Evolutionary conservation across 306 rosid species (phyloP), one percentile per base, ranked within the genome.

Genomic region (Gastrolobium bilobum): DNA sequence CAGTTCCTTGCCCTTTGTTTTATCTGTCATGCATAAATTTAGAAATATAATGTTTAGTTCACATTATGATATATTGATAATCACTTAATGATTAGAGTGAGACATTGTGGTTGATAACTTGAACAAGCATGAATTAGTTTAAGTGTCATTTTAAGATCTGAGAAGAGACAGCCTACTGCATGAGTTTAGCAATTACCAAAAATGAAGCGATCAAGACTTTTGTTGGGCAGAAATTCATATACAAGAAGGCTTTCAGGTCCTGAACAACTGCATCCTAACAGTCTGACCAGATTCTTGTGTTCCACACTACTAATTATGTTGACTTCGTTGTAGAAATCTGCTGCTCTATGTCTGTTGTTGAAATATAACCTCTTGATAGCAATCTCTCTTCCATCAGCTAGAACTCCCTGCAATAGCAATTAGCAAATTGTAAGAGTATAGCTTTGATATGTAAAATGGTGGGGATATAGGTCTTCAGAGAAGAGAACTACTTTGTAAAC

Each of bases 181-280:
- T 38, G 68, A 62, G 30, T 62, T 75, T 7, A 57, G 75, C 51
- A 26, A 43, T 63, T 89, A 94, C 99, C 94, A 46, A 95, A 92
- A 82, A 95, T 84, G 90, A 88, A 95, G 60, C 85, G 85, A 58
- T 95, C 97, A 15, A 95, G 99, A 73, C 98, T 94, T 83, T 56
- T 87, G 91, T 94, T 94, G 3, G 88, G 93, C 39, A 94, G 75
- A 87, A 39, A 88, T 81, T 95, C 98, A 71, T 95, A 93, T 8
- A 95, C 93, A 20, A 95, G 98, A 39, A 93, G 90, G 82, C 97
- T 95, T 86, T 95, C 99, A 13, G 99, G 96, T 84, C 98, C 97
- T 11, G 98, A 86, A 67, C 96, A 93, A 75, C 97, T 87, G 89
- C 98, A 95, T 33, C 99, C 99, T 71, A 91, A 82, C 68, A 95